Base-by-base conservation (phyloP, 805 yeast genomes). In the Metschnikowia noctiluminum region DNA sequence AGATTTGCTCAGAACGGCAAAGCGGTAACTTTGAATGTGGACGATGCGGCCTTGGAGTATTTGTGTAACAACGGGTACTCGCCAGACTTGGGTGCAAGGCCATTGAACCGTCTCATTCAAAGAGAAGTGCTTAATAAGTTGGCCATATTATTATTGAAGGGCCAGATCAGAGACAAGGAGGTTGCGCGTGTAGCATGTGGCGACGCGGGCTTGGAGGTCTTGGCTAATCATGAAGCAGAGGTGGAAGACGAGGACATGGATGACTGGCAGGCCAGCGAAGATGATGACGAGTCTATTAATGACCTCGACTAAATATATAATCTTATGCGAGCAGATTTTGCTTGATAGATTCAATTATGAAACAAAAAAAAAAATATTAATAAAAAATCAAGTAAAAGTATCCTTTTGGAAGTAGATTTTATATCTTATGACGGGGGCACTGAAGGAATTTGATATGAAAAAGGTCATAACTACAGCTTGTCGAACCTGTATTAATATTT, bases 51-150 rank as follows among this genome's bases (percentile, higher is more conserved):
- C 3, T 71, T 87, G 59, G 90, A 87, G 45, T 94, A 84, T 76
- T 74, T 94, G 57, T 84, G 95, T 58, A 80, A 78, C 60, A 73
- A 89, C 59, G 99, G 99, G 43, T 94, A 91, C 71, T 89, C 96
- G 27, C 79, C 85, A 49, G 96, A 92, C 66, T 75, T 94, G 67
- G 99, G 99, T 71, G 99, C 99, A 7, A 81, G 99, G 66, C 99
- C 99, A 50, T 79, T 94, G 71, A 87, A 87, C 74, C 82, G 98
- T 61, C 79, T 94, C 60, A 92, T 94, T 57, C 97, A 94, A 69
- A 79, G 78, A 53, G 94, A 90, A 66, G 78, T 94, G 15, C 81
- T 94, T 66, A 94, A 94, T 71, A 83, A 78, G 62, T 74, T 94
- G 69, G 99, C 99, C 0, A 79, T 94, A n/a, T 78, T 89, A 69